Evolutionary conservation across 768 basidiomycete genomes (phyloP), one percentile per base, ranked within the genome.

Genomic region (Ramaria rubella): DNA sequence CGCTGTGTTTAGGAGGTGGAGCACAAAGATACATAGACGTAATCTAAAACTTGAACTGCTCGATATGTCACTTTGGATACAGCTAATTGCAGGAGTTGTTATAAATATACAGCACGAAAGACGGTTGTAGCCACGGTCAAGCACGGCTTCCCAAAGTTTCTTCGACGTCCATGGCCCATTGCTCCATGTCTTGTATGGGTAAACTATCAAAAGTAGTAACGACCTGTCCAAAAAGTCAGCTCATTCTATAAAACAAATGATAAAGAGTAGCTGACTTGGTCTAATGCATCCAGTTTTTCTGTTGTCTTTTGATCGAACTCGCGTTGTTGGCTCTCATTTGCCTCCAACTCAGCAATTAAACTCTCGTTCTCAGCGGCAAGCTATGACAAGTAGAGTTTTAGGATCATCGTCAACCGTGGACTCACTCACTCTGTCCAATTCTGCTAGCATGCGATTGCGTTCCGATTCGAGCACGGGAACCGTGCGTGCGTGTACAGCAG

Each of bases 111-210:
- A 36, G 17, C 34, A 8, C 17, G 17, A 36, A 36, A 17, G 8
- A 8, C 34, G 3, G 29, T 19, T 23, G 5, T 14, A 40, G n/a
- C n/a, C n/a, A n/a, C n/a, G 9, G 27, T 56, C 21, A 56, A 30
- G 44, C 43, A 2, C 55, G 55, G 26, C 33, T 30, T 4, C 55
- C 55, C 44, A 56, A 30, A 1, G 76, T 33, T 40, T 60, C 59
- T 52, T 50, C 57, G 31, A 49, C 46, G n/a, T 51, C 48, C 59
- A 60, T 38, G 15, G 58, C 49, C 59, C 59, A 60, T 34, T 72
- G 69, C 45, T 78, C 76, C n/a, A 89, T 79, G 26, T 85, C 80
- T n/a, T 86, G 83, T 50, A 76, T 72, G 1, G 84, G 82, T 7
- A 86, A 63, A 26, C 76, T 70, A 55, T 69, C 67, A 81, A 84